These are phyloP conservation scores for Yamadazyma epiphylla DNA, from an alignment of 1,139 yeast species.

Conservation along the genomic window DNA sequence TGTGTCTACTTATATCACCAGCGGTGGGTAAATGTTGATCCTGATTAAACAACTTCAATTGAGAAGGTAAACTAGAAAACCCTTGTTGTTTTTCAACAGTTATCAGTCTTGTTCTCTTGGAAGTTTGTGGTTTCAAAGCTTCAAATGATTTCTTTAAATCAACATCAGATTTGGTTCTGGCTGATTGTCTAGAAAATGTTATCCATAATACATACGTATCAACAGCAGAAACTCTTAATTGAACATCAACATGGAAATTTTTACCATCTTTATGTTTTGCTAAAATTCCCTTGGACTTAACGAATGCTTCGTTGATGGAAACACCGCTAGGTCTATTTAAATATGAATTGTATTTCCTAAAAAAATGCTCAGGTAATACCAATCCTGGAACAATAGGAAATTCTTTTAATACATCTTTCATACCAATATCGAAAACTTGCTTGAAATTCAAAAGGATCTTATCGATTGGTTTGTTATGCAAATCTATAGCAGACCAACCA, in stretches of 20 bases:
- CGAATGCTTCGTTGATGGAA: conserved; percentile 42
- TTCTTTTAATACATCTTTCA: conserved; percentile 34
- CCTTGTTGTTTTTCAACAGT: conserved; percentile 9
- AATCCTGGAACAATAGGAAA: conserved; percentile 47
- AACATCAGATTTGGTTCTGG: conserved; percentile 1
- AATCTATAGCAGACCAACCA: conserved; percentile 52
- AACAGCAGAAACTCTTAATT: conserved; percentile 63
- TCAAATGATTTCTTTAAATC: neutral
- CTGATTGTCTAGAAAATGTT: conserved; percentile 61
- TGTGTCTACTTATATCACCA: conserved; percentile 30
- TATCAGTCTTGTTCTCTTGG: conserved; percentile 13
- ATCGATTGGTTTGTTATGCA: conserved; percentile 51
- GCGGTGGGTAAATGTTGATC: conserved; percentile 14
- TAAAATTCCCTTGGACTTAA: conserved; percentile 61
- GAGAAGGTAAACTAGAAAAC: conserved; percentile 48
- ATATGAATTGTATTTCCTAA: conserved; percentile 54
- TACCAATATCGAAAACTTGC: conserved; percentile 47
- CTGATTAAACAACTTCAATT: conserved; percentile 46
- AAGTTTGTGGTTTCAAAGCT: conserved; percentile 3
- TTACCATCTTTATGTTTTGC: conserved; percentile 73
- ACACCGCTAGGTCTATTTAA: conserved; percentile 6
- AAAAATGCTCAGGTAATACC: conserved; percentile 84
- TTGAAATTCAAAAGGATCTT: conserved; percentile 64
- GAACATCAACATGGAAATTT: conserved; percentile 65
- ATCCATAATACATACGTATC: conserved; percentile 74